phyloP scores from a whole-genome alignment of 108 stramenopile genomes.

The Nitzschia sp. region DNA sequence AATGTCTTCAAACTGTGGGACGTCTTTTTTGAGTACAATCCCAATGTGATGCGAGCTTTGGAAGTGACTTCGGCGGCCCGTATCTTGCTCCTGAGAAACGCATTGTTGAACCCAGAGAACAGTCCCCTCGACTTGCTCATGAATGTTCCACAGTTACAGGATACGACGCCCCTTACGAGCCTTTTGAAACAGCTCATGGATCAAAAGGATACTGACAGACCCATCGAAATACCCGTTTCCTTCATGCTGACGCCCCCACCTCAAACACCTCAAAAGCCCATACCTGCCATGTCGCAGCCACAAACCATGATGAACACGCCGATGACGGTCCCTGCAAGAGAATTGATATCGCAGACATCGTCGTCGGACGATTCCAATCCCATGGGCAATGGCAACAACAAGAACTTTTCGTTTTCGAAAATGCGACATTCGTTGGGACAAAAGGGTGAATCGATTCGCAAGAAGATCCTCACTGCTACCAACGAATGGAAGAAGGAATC shows the following conservation, averaged over 20 bases:
- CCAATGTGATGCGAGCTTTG: conserved; percentile 52
- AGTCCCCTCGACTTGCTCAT: conserved; percentile 57
- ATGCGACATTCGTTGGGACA: conserved; percentile 35
- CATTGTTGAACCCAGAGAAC: conserved; percentile 49
- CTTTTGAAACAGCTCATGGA: conserved; percentile 40
- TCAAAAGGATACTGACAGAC: conserved; percentile 32
- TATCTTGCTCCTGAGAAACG: conserved; percentile 59
- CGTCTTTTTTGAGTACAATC: conserved; percentile 51
- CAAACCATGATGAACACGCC: not conserved
- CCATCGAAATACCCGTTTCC: conserved; percentile 9
- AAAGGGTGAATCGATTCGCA: conserved; percentile 29
- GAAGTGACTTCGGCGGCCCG: conserved; percentile 68
- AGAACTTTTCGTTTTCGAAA: conserved; percentile 35
- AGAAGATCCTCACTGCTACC: conserved; percentile 31
- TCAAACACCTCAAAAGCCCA: not conserved
- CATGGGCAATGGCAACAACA: not conserved
- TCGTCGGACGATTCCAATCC: no score
- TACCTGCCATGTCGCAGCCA: not conserved
- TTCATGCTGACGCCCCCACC: not conserved
- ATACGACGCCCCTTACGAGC: conserved; percentile 48
- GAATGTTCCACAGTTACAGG: conserved; percentile 66
- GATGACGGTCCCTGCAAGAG: not conserved
- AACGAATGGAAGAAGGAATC: conserved; percentile 35
- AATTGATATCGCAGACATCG: not conserved
- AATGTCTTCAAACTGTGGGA: conserved; percentile 58